Base-by-base conservation (phyloP, 2,329 filamentous ascomycete species). In the Hypomyces perniciosus region DNA sequence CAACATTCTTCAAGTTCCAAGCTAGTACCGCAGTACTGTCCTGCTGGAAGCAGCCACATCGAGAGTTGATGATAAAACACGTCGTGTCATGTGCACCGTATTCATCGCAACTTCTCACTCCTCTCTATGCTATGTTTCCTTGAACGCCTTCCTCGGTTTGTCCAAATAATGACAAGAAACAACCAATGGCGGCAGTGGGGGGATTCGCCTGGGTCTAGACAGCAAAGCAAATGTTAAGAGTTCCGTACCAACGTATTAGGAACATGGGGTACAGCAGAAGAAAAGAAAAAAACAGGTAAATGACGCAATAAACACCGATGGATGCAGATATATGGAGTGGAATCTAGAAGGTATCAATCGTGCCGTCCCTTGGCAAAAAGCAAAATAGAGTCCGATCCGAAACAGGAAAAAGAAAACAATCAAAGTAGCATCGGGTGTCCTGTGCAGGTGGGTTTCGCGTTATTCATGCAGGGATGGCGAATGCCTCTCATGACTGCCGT, bases 241-340 rank as follows among this genome's bases (percentile, higher is more conserved):
- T 10, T 4, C 13, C 10, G 27, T 26, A 39, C 39, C 28, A 46
- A 9, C 44, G 46, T 46, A 31, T 39, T 49, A 28, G 40, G 45
- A 46, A 48, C 48, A 38, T 37, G 20, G 48, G 41, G 26, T 51
- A 53, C 31, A 54, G 28, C 44, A 41, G 51, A 53, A 54, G 50
- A 48, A 51, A 55, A 34, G 44, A 51, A 52, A 38, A 54, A 56
- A 51, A 46, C 47, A 52, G 51, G 27, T 48, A 51, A 57, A 59
- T 55, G 50, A 57, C 54, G 54, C 58, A 57, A 53, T 54, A 42
- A 61, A 59, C 59, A 59, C 56, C 59, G 53, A 44, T 54, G 52
- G 47, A 61, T 61, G 54, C 57, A 61, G 56, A 58, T 55, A 55
- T 56, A 55, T 57, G 58, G 56, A 34, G 48, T 56, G 54, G 44